These are phyloP conservation scores for Aspergillus latus DNA, from an alignment of 2,329 filamentous ascomycete genomes.

Conservation along the genomic window DNA sequence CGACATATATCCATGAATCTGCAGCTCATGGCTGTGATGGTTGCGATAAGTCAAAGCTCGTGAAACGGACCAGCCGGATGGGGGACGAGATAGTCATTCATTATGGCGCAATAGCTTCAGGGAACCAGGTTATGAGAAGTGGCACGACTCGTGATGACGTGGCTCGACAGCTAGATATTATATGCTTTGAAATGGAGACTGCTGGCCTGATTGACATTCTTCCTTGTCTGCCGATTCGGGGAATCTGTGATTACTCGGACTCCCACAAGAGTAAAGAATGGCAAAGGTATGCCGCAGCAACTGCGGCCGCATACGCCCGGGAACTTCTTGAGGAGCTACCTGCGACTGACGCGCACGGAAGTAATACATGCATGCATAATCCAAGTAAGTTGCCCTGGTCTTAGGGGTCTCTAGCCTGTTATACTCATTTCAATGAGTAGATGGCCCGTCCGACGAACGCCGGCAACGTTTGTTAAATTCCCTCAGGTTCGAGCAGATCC, in stretches of 20 bases:
- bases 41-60: not conserved
- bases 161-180: slow-evolving; percentile 5
- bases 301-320: slow-evolving; percentile 30
- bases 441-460: not conserved
- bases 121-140: slow-evolving; percentile 26
- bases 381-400: too few relatives aligned
- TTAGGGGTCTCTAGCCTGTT: too few relatives aligned
- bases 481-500: slow-evolving; percentile 40
- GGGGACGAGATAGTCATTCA: not conserved
- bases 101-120: slow-evolving; percentile 22
- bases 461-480: not conserved
- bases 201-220: slow-evolving; percentile 23
- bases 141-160: not conserved
- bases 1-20: not conserved
- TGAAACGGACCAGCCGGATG: not conserved
- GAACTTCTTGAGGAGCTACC: not conserved
- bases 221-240: slow-evolving; percentile 42
- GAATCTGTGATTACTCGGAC: slow-evolving; percentile 46
- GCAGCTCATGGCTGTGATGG: not conserved
- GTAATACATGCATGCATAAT: not conserved
- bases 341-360: not conserved
- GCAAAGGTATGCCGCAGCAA: slow-evolving; percentile 37
- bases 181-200: slow-evolving; percentile 37
- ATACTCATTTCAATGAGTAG: too few relatives aligned
- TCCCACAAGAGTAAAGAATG: slow-evolving; percentile 41